A percentile compares a stretch with the other conserved stretches of the same genome.
Evolutionary conservation across 208 protist genomes (phyloP).

Genomic region (Trypanosoma mega): DNA sequence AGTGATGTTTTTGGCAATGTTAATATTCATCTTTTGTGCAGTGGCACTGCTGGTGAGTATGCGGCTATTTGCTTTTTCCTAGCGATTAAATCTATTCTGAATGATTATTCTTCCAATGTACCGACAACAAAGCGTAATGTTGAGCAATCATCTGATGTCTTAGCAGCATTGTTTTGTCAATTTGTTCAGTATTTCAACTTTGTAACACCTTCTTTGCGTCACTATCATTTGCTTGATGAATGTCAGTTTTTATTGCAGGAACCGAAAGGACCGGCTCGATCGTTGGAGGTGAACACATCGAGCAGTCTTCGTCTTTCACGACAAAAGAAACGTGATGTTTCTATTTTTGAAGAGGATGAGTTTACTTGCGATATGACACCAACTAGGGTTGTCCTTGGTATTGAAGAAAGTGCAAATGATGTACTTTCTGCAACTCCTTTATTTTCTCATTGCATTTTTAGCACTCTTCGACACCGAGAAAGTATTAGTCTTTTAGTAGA

Average conservation of each 20-base stretch:
- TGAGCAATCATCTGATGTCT: constrained; percentile 17
- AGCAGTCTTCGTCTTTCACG: too few relatives aligned
- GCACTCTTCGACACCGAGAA: too few relatives aligned
- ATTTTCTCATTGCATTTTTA: too few relatives aligned
- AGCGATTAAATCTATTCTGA: constrained; percentile 13
- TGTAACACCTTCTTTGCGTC: constrained; percentile 8
- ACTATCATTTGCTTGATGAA: constrained; percentile 22
- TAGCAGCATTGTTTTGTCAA: constrained; percentile 23
- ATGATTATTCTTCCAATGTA: constrained; percentile 9
- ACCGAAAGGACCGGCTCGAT: too few relatives aligned
- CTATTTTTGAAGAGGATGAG: too few relatives aligned
- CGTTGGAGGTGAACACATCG: too few relatives aligned
- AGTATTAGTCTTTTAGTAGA: too few relatives aligned
- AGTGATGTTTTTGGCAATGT: background rate
- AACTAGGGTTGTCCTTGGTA: too few relatives aligned
- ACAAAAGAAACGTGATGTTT: too few relatives aligned
- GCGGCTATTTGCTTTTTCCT: constrained; percentile 26
- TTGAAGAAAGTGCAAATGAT: too few relatives aligned
- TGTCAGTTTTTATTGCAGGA: constrained; percentile 6
- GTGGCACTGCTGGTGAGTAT: constrained; percentile 24
- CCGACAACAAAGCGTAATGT: constrained; percentile 2
- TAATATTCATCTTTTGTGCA: constrained; percentile 18
- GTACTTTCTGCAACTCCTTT: too few relatives aligned
- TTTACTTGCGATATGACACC: too few relatives aligned
- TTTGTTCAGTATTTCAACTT: constrained; percentile 24